Conservation (phyloP, 345 rosid genomes). For the Syzygium jambos region DNA sequence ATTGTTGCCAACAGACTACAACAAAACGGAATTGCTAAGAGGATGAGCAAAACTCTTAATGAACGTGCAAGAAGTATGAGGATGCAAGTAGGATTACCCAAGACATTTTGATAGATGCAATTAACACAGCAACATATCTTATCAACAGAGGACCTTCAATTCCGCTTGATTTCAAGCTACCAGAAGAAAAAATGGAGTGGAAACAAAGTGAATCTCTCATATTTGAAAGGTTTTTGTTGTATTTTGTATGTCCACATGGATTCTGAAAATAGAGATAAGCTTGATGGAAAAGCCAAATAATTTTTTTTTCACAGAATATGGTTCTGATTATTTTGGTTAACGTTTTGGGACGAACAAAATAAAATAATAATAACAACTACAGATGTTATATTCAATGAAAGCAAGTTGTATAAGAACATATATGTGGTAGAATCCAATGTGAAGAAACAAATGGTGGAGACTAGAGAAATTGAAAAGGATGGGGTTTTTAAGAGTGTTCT, state of each 20-base stretch:
- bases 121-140: neutral
- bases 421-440: neutral
- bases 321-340: neutral
- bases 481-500: neutral
- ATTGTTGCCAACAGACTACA: neutral
- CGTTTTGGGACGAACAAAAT: neutral
- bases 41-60: neutral
- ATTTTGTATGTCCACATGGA: neutral
- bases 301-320: neutral
- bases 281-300: neutral
- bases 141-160: neutral
- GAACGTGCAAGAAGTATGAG: neutral
- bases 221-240: neutral
- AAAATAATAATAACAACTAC: neutral
- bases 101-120: neutral
- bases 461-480: neutral
- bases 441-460: neutral
- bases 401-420: neutral
- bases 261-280: neutral
- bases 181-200: neutral
- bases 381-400: neutral
- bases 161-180: neutral
- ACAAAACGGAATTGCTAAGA: neutral
- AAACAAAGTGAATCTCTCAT: neutral
- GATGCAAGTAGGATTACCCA: neutral